Evolutionary conservation across 306 rosid species (phyloP), one percentile per base, ranked within the genome.

Genomic region (Medicago truncatula): DNA sequence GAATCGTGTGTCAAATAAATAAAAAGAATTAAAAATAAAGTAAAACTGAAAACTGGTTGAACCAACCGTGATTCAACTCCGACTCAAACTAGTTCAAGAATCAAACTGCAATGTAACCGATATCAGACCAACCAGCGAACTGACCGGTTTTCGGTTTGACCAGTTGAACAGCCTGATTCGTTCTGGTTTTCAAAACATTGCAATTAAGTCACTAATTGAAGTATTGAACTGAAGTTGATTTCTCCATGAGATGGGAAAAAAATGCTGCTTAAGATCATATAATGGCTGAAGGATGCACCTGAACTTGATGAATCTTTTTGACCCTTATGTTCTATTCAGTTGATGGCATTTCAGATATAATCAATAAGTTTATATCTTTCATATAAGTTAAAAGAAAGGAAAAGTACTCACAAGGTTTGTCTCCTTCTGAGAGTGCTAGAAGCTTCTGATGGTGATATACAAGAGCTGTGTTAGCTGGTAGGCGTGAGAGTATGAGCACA

Each of bases 401-500:
- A 44, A 15, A 46, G 63, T 40, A 76, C 96, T 86, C 81, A 95
- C 99, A 95, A 16, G 99, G 99, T 85, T 95, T 95, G 82, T 95
- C 99, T 57, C 47, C 93, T 87, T 95, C 99, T 6, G 88, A 85
- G 75, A 95, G 99, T 76, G 97, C 97, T 13, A 95, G 88, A 81
- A 95, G 96, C 75, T 90, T 91, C 78, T 92, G 90, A 70, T 95
- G 95, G 84, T 95, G 99, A 85, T 95, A 92, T 79, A 88, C 54
- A 14, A 95, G 91, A 80, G 99, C 99, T 1, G 97, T 95, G 76
- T 95, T 95, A 71, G 87, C 97, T 92, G 92, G 65, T 77, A 67
- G 72, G 36, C 36, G 64, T 44, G 38, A 43, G 16, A 75, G 52
- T 61, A 72, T 53, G 71, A 66, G 20, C 23, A 81, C 59, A 70